Base-by-base conservation (phyloP, 768 basidiomycete species). In the Antrodiella citrinella region DNA sequence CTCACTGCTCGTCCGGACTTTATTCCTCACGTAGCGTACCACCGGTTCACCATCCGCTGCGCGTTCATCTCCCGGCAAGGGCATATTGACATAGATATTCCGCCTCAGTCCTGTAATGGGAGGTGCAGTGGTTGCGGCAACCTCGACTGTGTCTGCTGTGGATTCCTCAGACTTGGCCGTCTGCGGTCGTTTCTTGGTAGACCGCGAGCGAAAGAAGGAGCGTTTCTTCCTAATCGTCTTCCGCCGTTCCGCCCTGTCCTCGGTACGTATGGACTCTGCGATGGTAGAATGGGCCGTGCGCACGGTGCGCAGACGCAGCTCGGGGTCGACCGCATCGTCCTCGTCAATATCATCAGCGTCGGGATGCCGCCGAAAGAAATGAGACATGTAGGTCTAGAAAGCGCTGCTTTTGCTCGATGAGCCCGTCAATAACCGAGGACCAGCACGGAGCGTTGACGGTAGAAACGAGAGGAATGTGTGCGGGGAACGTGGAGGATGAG, bases 1-100 rank as follows among this genome's bases (percentile, higher is more conserved):
- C 87, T 70, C 66, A 92, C 91, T 95, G 57, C 86, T 88, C 38
- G 94, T 96, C 62, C 86, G 76, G 55, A 97, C 91, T 77, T 96
- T 97, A 65, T 96, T 97, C 60, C 94, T 72, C 24, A 80, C 78
- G 67, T 93, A 97, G n/a, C 80, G 77, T 35, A 69, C 80, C 48
- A 77, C 67, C 0, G 90, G 92, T 51, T 94, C 86, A n/a, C 89
- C 90, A 44, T 79, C 62, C 2, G 71, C 66, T 59, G 85, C 82
- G 38, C 85, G 66, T 65, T 92, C 85, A 56, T 73, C 68, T 19
- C 77, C 69, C 4, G 84, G 73, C 25, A 88, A 69, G 1, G 82
- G 78, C 38, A 76, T 62, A 59, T 95, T 95, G 53, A 96, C 80
- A 65, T 91, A 90, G 51, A 97, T 66, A 57, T 85, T 88, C 59